Evolutionary conservation across 2,329 filamentous ascomycete genomes (phyloP), one percentile per base, ranked within the genome.

Genomic region (Helminthosporium solani): DNA sequence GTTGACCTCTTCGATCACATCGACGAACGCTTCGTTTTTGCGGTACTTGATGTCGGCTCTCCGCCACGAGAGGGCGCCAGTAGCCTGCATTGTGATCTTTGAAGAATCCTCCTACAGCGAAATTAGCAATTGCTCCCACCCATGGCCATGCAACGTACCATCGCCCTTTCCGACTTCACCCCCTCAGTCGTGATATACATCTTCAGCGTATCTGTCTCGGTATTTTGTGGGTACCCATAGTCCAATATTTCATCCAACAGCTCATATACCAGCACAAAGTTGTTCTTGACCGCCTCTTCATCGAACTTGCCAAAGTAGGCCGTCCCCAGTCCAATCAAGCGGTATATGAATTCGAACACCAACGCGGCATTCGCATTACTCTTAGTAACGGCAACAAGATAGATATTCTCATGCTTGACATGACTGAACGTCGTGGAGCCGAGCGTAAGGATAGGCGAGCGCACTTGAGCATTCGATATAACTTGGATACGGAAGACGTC

Each of bases 151-250:
- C 14, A 20, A 31, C 35, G 64, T 68, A 68, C 72, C 74, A 85
- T 86, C 57, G 81, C 85, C 57, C 84, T 78, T 70, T 90, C 90
- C 25, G 90, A 95, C 73, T 96, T 96, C 74, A 99, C 92, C 47
- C 94, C 94, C 75, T 99, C 94, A 28, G 94, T 99, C 34, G 95
- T 99, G 66, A 99, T 99, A 78, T 99, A 99, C 92, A 97, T 97
- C 75, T 99, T 99, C 61, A 99, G 78, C 14, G 94, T 97, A 71
- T 99, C 94, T 43, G 92, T 96, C 75, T 99, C 94, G 53, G 94
- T 99, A 71, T 97, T 97, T 71, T 99, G 94, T 27, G 94, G 94
- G 70, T 99, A 99, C 53, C 94, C 94, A 73, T 99, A 99, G 73
- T 99, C 94, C 69, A 99, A 84, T 66, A 99, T 96, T 75, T 99